These are phyloP conservation scores for Limnomonas spitsbergensis DNA, from an alignment of 139 green algal species.

Conservation along the genomic window DNA sequence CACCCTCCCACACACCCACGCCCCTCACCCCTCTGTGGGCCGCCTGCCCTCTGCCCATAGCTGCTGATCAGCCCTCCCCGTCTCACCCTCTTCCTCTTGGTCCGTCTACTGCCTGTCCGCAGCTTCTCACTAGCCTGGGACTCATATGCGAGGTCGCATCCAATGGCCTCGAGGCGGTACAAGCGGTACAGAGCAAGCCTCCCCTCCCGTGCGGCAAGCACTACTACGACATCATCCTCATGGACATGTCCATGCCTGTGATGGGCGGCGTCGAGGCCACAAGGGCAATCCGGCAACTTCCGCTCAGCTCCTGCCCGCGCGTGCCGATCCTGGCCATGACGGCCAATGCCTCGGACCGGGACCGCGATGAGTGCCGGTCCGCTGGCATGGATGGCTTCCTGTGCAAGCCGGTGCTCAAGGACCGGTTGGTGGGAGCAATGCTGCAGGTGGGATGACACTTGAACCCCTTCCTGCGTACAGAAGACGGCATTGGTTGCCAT, in stretches of 20 bases:
- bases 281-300: slow-evolving; percentile 52
- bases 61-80: no score
- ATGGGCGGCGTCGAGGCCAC: slow-evolving; percentile 86
- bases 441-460: no score
- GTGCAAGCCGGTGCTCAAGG: slow-evolving; percentile 78
- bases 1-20: no score
- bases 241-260: slow-evolving; percentile 90
- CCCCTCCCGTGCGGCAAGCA: not conserved
- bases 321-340: slow-evolving; percentile 90
- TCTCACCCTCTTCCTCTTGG: no score
- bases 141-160: slow-evolving; percentile 54
- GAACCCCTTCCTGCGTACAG: no score
- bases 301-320: slow-evolving; percentile 10
- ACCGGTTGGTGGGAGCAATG: slow-evolving; percentile 57
- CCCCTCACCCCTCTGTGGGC: no score
- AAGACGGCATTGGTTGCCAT: no score
- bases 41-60: no score
- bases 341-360: slow-evolving; percentile 72
- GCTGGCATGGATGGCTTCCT: slow-evolving; percentile 91
- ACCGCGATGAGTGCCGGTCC: slow-evolving; percentile 72
- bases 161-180: slow-evolving; percentile 73
- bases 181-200: slow-evolving; percentile 34
- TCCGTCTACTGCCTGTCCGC: no score
- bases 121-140: slow-evolving; percentile 68
- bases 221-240: slow-evolving; percentile 58